Conservation (phyloP, 2,329 filamentous ascomycete species). For the Colletotrichum tanaceti region DNA sequence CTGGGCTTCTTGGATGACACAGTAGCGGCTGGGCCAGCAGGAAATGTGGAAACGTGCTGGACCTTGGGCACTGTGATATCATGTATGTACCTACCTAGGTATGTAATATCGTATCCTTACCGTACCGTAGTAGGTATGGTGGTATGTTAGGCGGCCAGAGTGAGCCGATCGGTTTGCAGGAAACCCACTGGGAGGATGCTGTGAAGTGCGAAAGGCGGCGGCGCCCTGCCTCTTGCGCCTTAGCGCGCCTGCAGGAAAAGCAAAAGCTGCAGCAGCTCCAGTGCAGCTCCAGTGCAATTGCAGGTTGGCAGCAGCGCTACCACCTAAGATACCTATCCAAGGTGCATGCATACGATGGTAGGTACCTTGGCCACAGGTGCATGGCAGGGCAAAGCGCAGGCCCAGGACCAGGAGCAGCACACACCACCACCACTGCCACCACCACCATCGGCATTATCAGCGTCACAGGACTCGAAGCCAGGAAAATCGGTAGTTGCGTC, state of each 20-base stretch:
- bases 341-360: too few relatives aligned
- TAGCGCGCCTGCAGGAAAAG: constrained; percentile 35
- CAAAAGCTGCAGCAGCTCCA: constrained; percentile 17
- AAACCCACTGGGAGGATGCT: constrained; percentile 17
- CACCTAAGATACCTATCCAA: too few relatives aligned
- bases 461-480: background rate
- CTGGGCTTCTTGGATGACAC: constrained; percentile 30
- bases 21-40: constrained; percentile 18
- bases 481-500: background rate
- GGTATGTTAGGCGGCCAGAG: constrained; percentile 10
- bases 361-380: background rate
- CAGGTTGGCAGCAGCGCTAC: background rate
- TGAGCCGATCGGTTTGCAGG: constrained; percentile 33
- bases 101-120: too few relatives aligned
- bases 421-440: background rate
- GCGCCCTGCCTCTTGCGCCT: constrained; percentile 27
- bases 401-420: background rate
- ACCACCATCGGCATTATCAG: background rate
- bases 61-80: too few relatives aligned
- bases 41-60: constrained; percentile 8
- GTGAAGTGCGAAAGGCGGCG: background rate
- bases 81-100: too few relatives aligned
- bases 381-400: constrained; percentile 3
- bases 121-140: too few relatives aligned
- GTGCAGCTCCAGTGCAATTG: constrained; percentile 4